phyloP scores from a whole-genome alignment of 2,329 filamentous ascomycete genomes.

The Triangularia setosa region DNA sequence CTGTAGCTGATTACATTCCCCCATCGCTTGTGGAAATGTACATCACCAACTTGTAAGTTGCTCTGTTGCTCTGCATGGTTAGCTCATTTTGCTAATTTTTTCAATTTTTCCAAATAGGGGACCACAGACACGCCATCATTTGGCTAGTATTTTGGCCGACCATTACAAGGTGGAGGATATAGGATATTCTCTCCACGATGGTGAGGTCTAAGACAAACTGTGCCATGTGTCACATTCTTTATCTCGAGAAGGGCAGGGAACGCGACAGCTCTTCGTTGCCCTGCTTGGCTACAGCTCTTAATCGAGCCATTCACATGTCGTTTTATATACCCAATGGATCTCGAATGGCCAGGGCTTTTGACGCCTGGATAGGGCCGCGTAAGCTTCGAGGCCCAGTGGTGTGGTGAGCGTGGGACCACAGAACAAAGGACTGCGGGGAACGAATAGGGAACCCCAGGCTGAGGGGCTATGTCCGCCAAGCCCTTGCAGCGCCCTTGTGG shows the following conservation, averaged over 20 bases:
- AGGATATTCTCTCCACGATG: constrained; percentile 49
- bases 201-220: constrained; percentile 15
- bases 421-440: constrained; percentile 16
- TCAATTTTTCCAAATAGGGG: constrained; percentile 38
- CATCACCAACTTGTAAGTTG: constrained; percentile 40
- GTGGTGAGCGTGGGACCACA: constrained; percentile 21
- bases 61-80: background rate
- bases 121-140: constrained; percentile 64
- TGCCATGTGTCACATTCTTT: background rate
- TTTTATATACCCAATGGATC: background rate
- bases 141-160: constrained; percentile 70
- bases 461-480: constrained; percentile 23
- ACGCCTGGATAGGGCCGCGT: constrained; percentile 22
- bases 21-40: constrained; percentile 29
- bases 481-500: constrained; percentile 9
- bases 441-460: background rate
- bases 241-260: constrained; percentile 5
- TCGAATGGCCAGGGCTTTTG: background rate
- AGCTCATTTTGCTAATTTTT: background rate
- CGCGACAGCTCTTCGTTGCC: constrained; percentile 21
- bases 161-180: constrained; percentile 73
- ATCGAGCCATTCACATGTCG: constrained; percentile 10
- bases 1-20: constrained; percentile 26
- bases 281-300: constrained; percentile 7
- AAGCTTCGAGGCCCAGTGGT: constrained; percentile 13